Base-by-base conservation (phyloP, 106 monocot species). In the Alisma plantagoaquatica region DNA sequence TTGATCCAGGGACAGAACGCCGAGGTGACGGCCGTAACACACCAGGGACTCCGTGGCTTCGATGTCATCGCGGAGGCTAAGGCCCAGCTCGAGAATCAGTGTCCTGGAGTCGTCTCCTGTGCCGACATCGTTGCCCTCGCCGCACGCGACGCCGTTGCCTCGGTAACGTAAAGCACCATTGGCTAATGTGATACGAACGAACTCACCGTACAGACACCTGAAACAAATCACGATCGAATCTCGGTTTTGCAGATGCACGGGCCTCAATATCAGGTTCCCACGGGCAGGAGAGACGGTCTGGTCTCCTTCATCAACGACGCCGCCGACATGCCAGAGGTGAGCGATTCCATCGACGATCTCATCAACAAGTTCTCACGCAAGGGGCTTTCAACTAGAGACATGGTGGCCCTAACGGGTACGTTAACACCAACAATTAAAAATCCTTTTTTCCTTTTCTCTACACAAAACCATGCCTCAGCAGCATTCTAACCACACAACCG, bases 321-420 rank as follows among this genome's bases (percentile, higher is more conserved):
- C 25, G 27, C 10, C 20, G 1, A 33, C 15, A 33, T 67, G 56
- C 66, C 66, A 1, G 77, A 73, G 1, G 51, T 67, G 10, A 27
- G 25, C 0, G 87, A 88, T n/a, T 49, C 82, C 3, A 21, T 75
- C 8, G 38, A 43, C 10, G 59, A 54, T 27, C 69, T 88, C 24
- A 62, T 25, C 21, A 49, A 67, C 2, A 88, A 88, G 31, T 88
- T 88, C 42, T 53, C 59, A 0, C 55, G 61, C 14, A 84, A 79
- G 24, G 84, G 84, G 19, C 72, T 84, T 0, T 64, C 68, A 1
- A 59, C 64, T 3, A 75, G 74, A 47, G 87, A 88, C 45, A 69
- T 88, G 1, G 87, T 88, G 7, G 63, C 82, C 33, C 87, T 88
- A 26, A 66, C 27, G 41, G 87, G 87, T 87, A 53, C n/a, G 10